These are phyloP conservation scores for Boletus rubroflammeus DNA, from an alignment of 768 basidiomycete genomes.

Conservation along the genomic window DNA sequence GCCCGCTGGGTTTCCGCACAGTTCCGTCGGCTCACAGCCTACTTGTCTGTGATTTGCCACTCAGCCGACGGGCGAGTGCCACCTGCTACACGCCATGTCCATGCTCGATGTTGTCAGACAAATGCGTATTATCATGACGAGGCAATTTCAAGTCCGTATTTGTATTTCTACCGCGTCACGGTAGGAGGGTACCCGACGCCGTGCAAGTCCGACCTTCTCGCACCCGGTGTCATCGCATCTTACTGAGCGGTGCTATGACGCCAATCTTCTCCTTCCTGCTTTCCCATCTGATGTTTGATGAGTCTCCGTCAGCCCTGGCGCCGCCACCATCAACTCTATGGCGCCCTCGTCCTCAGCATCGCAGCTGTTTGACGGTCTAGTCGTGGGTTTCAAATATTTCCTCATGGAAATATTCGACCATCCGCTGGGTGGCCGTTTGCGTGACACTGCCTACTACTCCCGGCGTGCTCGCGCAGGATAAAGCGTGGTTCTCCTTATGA, in stretches of 20 bases:
- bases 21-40: background rate
- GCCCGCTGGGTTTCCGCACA: background rate
- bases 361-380: conserved; percentile 70
- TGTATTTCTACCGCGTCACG: too few relatives aligned
- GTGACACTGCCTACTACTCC: conserved; percentile 51
- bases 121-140: too few relatives aligned
- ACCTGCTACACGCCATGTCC: background rate
- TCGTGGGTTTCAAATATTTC: conserved; percentile 74
- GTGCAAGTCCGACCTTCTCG: too few relatives aligned
- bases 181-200: too few relatives aligned
- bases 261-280: conserved; percentile 91
- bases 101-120: too few relatives aligned
- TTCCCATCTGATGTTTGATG: conserved; percentile 74
- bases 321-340: conserved; percentile 66
- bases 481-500: conserved; percentile 81
- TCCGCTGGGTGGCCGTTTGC: conserved; percentile 71
- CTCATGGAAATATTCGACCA: conserved; percentile 71
- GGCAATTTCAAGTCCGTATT: too few relatives aligned
- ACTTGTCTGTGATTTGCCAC: background rate
- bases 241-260: conserved; percentile 78
- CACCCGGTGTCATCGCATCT: conserved; percentile 39
- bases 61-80: background rate
- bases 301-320: conserved; percentile 66
- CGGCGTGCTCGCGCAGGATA: conserved; percentile 74
- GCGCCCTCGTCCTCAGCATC: conserved; percentile 66